Percentiles rank a stretch among this genome's conserved stretches.
These are phyloP conservation scores for Tephrocybe sp. DNA, from an alignment of 768 basidiomycete species.

Conservation along the genomic window DNA sequence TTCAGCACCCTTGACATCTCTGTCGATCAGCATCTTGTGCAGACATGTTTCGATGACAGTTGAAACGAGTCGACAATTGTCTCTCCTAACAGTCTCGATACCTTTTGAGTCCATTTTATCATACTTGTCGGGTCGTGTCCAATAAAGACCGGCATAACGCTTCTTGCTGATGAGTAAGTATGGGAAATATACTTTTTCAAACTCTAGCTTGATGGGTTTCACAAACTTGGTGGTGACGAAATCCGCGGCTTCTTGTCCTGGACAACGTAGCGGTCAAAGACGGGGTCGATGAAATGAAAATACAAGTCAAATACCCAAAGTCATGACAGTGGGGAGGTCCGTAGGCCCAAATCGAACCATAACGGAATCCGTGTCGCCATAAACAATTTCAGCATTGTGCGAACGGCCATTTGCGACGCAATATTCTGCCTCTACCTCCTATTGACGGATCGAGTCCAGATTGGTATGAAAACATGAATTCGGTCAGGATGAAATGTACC, in stretches of 20 bases:
- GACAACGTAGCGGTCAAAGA: neutral
- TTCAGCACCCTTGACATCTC: conserved; percentile 92
- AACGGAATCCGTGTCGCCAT: conserved; percentile 99
- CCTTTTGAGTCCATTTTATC: conserved; percentile 99
- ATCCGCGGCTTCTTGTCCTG: conserved; percentile 91
- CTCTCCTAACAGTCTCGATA: conserved; percentile 98
- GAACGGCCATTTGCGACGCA: conserved; percentile 80
- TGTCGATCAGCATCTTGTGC: conserved; percentile 96
- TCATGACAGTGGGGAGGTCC: conserved; percentile 87
- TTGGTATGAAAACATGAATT: neutral
- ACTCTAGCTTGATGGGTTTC: conserved; percentile 97
- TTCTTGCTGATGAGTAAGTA: conserved; percentile 99
- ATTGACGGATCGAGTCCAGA: neutral
- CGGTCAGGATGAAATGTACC: conserved; percentile 36
- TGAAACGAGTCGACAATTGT: conserved; percentile 97
- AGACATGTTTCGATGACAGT: conserved; percentile 98
- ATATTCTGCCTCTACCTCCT: conserved; percentile 92
- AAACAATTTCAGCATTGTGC: conserved; percentile 92
- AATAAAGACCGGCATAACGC: conserved; percentile 96
- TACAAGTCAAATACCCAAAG: conserved; percentile 60
- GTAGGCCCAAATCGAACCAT: conserved; percentile 96
- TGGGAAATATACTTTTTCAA: conserved; percentile 99
- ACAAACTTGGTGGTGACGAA: conserved; percentile 90
- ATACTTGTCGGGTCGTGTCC: conserved; percentile 93
- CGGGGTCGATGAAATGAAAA: neutral